A percentile compares a stretch with the other conserved stretches of the same genome.
Conservation (phyloP, 2,329 filamentous ascomycete genomes). For the Capronia americana region DNA sequence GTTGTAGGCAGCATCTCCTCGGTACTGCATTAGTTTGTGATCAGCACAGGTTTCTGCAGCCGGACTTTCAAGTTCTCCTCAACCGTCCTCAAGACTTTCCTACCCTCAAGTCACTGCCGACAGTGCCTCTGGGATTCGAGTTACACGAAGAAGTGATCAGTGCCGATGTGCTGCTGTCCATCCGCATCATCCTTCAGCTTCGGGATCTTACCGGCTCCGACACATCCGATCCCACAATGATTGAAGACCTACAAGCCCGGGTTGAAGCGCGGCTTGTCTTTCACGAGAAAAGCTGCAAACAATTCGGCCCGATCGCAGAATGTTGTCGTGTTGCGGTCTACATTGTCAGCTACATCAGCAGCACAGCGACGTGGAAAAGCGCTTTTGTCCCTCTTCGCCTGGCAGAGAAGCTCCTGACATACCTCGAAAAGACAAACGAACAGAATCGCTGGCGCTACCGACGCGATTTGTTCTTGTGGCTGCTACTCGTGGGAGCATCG, state of each 20-base stretch:
- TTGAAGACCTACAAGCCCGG: constrained; percentile 18
- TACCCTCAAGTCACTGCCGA: background rate
- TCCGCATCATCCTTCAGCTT: constrained; percentile 10
- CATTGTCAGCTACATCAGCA: constrained; percentile 21
- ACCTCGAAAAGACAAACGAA: constrained; percentile 9
- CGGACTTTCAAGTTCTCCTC: constrained; percentile 17
- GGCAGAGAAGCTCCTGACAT: constrained; percentile 12
- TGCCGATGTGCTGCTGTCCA: constrained; percentile 13
- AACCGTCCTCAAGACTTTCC: constrained; percentile 1
- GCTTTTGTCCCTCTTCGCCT: constrained; percentile 14
- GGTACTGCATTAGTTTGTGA: constrained; percentile 14
- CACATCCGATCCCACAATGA: background rate
- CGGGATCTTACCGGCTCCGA: background rate
- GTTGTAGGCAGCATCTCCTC: constrained; percentile 22
- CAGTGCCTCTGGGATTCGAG: constrained; percentile 20
- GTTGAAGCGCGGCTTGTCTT: constrained; percentile 20
- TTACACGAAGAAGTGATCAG: constrained; percentile 21
- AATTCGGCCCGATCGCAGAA: constrained; percentile 20
- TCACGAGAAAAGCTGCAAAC: constrained; percentile 13
- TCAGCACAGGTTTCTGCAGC: constrained; percentile 13
- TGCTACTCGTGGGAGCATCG: constrained; percentile 21
- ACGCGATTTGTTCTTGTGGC: constrained; percentile 25
- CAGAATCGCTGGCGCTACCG: constrained; percentile 15
- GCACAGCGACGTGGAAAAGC: background rate
- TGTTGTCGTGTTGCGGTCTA: constrained; percentile 26